Evolutionary conservation across 2,329 filamentous ascomycete genomes (phyloP), one percentile per base, ranked within the genome.

Genomic region (Achaetomium macrosporum): DNA sequence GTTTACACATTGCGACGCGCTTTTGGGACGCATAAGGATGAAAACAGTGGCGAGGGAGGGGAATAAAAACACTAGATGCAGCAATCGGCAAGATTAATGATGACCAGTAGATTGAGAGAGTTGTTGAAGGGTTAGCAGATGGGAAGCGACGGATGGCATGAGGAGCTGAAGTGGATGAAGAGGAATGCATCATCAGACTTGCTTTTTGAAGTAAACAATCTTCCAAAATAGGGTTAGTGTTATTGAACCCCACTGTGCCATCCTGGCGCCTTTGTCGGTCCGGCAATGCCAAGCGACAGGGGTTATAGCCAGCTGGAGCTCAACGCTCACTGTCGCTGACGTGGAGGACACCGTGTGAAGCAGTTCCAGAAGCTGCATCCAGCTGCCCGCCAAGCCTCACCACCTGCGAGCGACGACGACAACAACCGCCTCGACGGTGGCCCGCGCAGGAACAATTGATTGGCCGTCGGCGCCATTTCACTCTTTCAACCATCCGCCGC

Each of bases 1-100:
- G 61, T 64, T 68, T 61, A 64, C 67, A 61, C 61, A 56, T 57
- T 59, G 51, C 45, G 58, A 57, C 58, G 58, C 61, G 62, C 54
- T 46, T 57, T 60, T 61, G 37, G 54, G 51, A 48, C 57, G 59
- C 61, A 63, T 63, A 42, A 42, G 50, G 43, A 55, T 50, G 57
- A 16, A 7, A 2, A 31, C 13, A 43, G 33, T 40, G 51, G 42
- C 40, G 51, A 10, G 50, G 19, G n/a, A 41, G 36, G 25, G n/a
- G 20, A 19, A 31, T 30, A 17, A 19, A 25, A 25, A 25, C 7
- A 2, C 19, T 42, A 42, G 19, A 5, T n/a, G 4, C 2, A 37
- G 35, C 15, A 37, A 37, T 37, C 13, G 3, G 40, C 11, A 40
- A 10, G 16, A n/a, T 4, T 10, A 12, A 19, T 11, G 2, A 40